Conservation (phyloP, 1,284 basidiomycete genomes). For the Leccinum huronense region DNA sequence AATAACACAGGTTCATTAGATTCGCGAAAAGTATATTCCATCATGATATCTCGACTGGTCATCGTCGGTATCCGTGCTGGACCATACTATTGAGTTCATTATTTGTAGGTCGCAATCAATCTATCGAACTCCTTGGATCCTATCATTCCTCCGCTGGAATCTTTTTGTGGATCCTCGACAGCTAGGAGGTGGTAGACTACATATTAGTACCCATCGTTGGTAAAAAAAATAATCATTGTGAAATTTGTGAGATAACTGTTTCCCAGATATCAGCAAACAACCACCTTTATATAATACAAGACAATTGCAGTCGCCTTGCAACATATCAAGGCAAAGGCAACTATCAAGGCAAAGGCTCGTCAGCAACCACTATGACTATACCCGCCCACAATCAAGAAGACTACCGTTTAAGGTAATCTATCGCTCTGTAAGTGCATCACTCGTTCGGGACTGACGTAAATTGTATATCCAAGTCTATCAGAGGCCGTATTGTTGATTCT, state of each 20-base stretch:
- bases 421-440: too few relatives aligned
- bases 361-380: neutral
- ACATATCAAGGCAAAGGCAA: neutral
- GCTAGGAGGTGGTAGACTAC: too few relatives aligned
- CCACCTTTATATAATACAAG: neutral
- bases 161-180: too few relatives aligned
- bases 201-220: neutral
- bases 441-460: neutral
- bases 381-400: neutral
- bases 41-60: too few relatives aligned
- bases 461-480: neutral
- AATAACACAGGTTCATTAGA: too few relatives aligned
- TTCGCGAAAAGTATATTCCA: too few relatives aligned
- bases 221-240: neutral
- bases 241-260: too few relatives aligned
- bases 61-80: too few relatives aligned
- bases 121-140: too few relatives aligned
- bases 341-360: neutral
- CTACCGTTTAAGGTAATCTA: neutral
- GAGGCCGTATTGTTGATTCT: neutral
- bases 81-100: too few relatives aligned
- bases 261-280: neutral
- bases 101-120: too few relatives aligned
- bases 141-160: too few relatives aligned
- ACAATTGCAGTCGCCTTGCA: neutral